Base-by-base conservation (phyloP, 2,329 filamentous ascomycete genomes). In the Diaporthe velutina region DNA sequence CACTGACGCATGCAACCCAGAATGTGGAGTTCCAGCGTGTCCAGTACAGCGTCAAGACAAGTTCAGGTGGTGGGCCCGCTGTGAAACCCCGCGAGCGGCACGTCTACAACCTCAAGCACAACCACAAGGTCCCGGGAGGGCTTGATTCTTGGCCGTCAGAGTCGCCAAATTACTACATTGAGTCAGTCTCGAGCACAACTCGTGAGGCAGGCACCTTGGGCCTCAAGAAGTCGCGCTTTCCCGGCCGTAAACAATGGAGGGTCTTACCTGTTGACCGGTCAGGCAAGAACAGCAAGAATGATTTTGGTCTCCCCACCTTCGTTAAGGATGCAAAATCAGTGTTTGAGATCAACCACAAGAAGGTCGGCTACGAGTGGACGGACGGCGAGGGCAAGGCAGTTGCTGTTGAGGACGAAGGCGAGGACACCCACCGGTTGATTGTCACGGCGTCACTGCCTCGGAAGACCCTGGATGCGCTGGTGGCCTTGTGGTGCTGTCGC, bases 11-110 rank as follows among this genome's bases (percentile, higher is more conserved):
- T 35, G 73, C 77, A 8, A 79, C 76, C 57, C 60, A 73, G 3
- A 74, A 76, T 30, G 79, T 79, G 0, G 75, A 78, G 33, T 76
- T 81, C 55, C 66, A 75, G 30, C 79, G 80, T 12, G 73, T 81
- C 40, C 75, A 79, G n/a, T 74, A 76, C 52, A 73, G 68, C 38
- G 75, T 80, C 28, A 76, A 76, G 33, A 73, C 70, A 17, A 75
- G 33, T 40, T 17, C 76, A 10, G 68, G 61, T 35, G 78, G 73
- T 15, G 74, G 58, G 42, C 78, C 79, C 22, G 73, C 77, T 19
- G 54, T 76, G 8, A 74, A 72, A 30, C 73, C 74, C 10, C 79
- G 78, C 48, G 75, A 55, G 42, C 70, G 71, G 7, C 76, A 75
- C 50, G 73, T 80, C 52, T 80, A 78, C 73, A 77, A 79, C 38